Evolutionary conservation across 2,329 filamentous ascomycete species (phyloP).

Genomic region (Pyricularia grisea): DNA sequence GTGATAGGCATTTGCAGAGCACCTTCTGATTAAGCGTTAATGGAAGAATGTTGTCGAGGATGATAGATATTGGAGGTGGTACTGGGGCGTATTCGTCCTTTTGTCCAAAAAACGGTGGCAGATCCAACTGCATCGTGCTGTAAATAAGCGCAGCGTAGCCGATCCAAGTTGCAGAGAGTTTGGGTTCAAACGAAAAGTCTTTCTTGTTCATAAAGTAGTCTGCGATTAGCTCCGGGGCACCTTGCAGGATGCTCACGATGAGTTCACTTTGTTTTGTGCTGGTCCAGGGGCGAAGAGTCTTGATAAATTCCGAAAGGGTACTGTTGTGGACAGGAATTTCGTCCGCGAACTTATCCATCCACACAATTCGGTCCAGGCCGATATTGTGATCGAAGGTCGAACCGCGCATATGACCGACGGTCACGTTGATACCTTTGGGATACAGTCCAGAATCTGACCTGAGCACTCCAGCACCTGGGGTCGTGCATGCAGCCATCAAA

Average conservation of each 20-base stretch:
- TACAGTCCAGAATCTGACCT: slow-evolving; percentile 78
- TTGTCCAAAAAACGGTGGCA: slow-evolving; percentile 66
- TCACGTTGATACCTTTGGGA: slow-evolving; percentile 45
- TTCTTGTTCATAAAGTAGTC: slow-evolving; percentile 78
- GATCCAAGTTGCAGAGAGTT: slow-evolving; percentile 88
- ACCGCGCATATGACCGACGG: not conserved
- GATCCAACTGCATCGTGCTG: slow-evolving; percentile 62
- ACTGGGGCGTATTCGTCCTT: slow-evolving; percentile 49
- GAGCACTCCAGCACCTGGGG: slow-evolving; percentile 61
- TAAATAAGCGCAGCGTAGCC: slow-evolving; percentile 87
- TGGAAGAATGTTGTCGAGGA: slow-evolving; percentile 82
- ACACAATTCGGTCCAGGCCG: slow-evolving; percentile 59
- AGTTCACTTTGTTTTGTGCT: slow-evolving; percentile 75
- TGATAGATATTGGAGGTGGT: slow-evolving; percentile 69
- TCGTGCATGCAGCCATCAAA: slow-evolving; percentile 66
- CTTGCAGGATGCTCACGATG: slow-evolving; percentile 67
- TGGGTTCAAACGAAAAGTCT: slow-evolving; percentile 81
- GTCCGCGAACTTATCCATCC: slow-evolving; percentile 57
- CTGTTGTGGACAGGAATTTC: slow-evolving; percentile 70
- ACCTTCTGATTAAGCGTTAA: slow-evolving; percentile 72
- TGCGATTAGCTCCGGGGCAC: slow-evolving; percentile 76
- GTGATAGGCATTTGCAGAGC: slow-evolving; percentile 68
- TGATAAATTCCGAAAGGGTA: slow-evolving; percentile 68
- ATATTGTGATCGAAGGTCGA: slow-evolving; percentile 29
- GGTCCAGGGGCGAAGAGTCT: slow-evolving; percentile 73